phyloP scores from a whole-genome alignment of 1,284 basidiomycete genomes.

The Porodaedalea pini region DNA sequence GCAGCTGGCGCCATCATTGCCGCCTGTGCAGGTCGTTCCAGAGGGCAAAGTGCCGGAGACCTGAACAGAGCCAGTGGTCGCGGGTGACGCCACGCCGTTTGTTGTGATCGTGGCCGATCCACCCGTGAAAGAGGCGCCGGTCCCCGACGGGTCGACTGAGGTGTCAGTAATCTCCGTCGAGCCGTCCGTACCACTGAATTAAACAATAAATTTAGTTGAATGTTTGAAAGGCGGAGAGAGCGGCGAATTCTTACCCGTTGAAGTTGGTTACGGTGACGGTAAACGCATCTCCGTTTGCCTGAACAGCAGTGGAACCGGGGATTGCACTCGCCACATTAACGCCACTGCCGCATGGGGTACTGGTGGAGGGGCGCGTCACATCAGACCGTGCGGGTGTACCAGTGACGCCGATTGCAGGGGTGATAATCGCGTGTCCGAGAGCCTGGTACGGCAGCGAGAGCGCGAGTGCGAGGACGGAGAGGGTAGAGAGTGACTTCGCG shows the following conservation, averaged over 20 bases:
- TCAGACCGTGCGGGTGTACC: conserved; percentile 39
- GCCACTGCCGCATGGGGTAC: conserved; percentile 41
- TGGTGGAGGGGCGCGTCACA: conserved; percentile 42
- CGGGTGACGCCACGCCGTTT: conserved; percentile 38
- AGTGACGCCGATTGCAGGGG: conserved; percentile 45
- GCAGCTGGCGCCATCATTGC: conserved; percentile 40
- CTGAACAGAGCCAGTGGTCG: conserved; percentile 34
- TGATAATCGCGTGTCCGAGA: conserved; percentile 44
- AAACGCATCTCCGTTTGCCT: conserved; percentile 41
- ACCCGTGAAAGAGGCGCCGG: conserved; percentile 36
- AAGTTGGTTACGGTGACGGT: conserved; percentile 45
- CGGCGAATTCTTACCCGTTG: conserved; percentile 39
- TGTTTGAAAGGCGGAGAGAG: neutral
- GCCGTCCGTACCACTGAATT: conserved; percentile 41
- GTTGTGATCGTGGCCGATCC: conserved; percentile 32
- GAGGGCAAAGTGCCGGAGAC: conserved; percentile 43
- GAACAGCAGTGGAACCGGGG: conserved; percentile 40
- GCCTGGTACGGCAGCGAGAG: conserved; percentile 35
- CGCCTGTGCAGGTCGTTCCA: conserved; percentile 47
- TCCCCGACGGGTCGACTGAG: conserved; percentile 36
- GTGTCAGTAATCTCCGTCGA: conserved; percentile 42
- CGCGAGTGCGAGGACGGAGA: conserved; percentile 8
- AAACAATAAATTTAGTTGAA: conserved; percentile 1
- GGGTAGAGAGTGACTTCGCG: conserved; percentile 3
- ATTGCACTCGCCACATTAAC: conserved; percentile 41